These are phyloP conservation scores for Metschnikowia noctiluminum DNA, from an alignment of 805 yeast species.

Conservation along the genomic window DNA sequence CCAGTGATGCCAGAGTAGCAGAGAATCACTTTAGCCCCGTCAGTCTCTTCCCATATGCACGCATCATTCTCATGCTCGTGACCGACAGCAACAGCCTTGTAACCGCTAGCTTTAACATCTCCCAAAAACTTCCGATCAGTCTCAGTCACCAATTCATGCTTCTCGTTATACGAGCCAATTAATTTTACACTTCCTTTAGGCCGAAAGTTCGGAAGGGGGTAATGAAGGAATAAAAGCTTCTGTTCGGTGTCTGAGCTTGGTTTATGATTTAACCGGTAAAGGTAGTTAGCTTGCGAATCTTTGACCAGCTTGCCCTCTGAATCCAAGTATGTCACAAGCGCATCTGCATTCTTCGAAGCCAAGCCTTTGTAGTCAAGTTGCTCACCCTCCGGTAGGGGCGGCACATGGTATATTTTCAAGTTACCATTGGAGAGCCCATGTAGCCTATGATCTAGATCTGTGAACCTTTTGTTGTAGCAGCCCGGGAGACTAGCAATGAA, in stretches of 20 bases:
- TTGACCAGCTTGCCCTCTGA: slow-evolving; percentile 27
- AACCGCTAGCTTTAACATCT: slow-evolving; percentile 34
- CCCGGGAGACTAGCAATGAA: slow-evolving; percentile 35
- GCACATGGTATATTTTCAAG: slow-evolving; percentile 22
- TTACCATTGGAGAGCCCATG: slow-evolving; percentile 40
- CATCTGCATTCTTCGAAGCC: slow-evolving; percentile 16
- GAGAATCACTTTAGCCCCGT: slow-evolving; percentile 28
- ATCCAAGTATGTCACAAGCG: slow-evolving; percentile 34
- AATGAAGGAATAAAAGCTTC: slow-evolving; percentile 37
- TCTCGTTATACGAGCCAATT: slow-evolving; percentile 38
- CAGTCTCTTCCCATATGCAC: slow-evolving; percentile 28
- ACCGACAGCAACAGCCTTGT: slow-evolving; percentile 38
- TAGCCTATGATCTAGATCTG: slow-evolving; percentile 16
- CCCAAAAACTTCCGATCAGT: slow-evolving; percentile 29
- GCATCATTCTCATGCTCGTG: slow-evolving; percentile 46
- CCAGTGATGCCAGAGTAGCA: slow-evolving; percentile 41
- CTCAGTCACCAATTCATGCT: slow-evolving; percentile 29
- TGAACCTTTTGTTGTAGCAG: slow-evolving; percentile 28
- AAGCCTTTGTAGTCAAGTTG: slow-evolving; percentile 7
- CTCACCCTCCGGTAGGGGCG: slow-evolving; percentile 1
- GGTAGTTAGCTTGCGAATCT: slow-evolving; percentile 32
- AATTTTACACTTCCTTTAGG: slow-evolving; percentile 37
- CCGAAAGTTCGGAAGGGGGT: slow-evolving; percentile 41
- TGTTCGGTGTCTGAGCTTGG: slow-evolving; percentile 13
- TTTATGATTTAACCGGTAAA: slow-evolving; percentile 26